Base-by-base conservation (phyloP, 2,329 filamentous ascomycete species). In the Colletotrichum tamarilloi region DNA sequence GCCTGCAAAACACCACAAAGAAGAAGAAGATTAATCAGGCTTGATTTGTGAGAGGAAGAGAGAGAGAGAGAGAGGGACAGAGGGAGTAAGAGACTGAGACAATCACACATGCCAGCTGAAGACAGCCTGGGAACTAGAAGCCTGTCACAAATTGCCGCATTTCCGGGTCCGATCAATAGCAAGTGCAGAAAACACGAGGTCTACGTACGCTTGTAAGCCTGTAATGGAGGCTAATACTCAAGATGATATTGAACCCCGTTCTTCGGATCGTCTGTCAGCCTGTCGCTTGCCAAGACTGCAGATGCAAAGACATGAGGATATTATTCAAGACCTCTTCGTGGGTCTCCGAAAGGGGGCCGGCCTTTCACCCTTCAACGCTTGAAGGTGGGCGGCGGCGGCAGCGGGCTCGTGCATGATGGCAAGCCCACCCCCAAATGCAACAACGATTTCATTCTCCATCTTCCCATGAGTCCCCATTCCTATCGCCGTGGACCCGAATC, bases 241-340 rank as follows among this genome's bases (percentile, higher is more conserved):
- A 60, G 4, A n/a, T 57, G 35, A 42, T 42, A 28, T 7, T 26
- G 26, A 62, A 64, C n/a, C 22, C 52, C 32, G 22, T 38, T 49
- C 9, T 14, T 58, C 46, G 55, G 24, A 22, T 26, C 19, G 24
- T 19, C 55, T 60, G n/a, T 30, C 30, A 59, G 42, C 53, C 59
- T 55, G 66, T 69, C 53, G 70, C 35, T 60, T 22, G 66, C 58
- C 66, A 64, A 69, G 69, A 55, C 24, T 32, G 59, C 59, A 64
- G 59, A 68, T 49, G 69, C 38, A 55, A 46, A 68, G 66, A 73
- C 70, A 70, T 38, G 66, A 70, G n/a, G 70, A 65, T 73, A 70
- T 73, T 73, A 73, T 69, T 73, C 65, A 73, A 73, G 24, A 65
- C 22, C 59, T 63, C 60, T 65, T 55, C 60, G 70, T 70, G 70